Percentiles rank a stretch among this genome's conserved stretches.
Evolutionary conservation across 2,329 filamentous ascomycete genomes (phyloP).

Genomic region (Didymella keratinophila): DNA sequence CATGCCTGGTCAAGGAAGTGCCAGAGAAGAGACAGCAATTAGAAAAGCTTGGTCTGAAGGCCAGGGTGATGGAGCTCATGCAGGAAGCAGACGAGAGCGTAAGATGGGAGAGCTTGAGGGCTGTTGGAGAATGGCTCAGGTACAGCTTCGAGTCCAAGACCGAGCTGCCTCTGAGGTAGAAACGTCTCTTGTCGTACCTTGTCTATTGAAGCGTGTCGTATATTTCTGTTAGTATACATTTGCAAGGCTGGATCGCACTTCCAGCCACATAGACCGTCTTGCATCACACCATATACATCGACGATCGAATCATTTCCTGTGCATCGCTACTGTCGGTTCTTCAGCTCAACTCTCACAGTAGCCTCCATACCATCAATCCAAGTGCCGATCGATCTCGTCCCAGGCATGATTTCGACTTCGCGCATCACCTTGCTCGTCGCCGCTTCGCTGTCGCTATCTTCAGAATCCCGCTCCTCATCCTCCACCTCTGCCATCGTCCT

Average conservation of each 20-base stretch:
- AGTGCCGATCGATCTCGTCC: slow-evolving; percentile 82
- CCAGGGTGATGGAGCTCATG: slow-evolving; percentile 92
- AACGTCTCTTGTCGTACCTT: not conserved
- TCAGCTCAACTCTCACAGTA: slow-evolving; percentile 72
- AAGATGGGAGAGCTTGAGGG: slow-evolving; percentile 89
- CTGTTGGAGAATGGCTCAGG: slow-evolving; percentile 79
- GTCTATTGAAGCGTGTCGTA: slow-evolving; percentile 14
- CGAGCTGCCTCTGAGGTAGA: slow-evolving; percentile 41
- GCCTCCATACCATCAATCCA: slow-evolving; percentile 79
- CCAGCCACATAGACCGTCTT: slow-evolving; percentile 17
- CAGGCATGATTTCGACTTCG: slow-evolving; percentile 80
- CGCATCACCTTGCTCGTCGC: slow-evolving; percentile 78
- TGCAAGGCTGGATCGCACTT: slow-evolving; percentile 11
- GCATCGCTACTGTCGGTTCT: not conserved
- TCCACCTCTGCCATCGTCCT: slow-evolving; percentile 65
- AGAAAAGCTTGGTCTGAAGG: slow-evolving; percentile 86
- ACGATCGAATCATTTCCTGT: not conserved
- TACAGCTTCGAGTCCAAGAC: slow-evolving; percentile 62
- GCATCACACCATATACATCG: slow-evolving; percentile 9
- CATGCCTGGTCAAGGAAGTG: slow-evolving; percentile 86
- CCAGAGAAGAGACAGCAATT: slow-evolving; percentile 82
- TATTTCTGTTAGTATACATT: slow-evolving; percentile 19
- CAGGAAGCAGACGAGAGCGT: slow-evolving; percentile 86
- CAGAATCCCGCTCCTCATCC: slow-evolving; percentile 57
- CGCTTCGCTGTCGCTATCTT: slow-evolving; percentile 57